Conservation (phyloP, 2,329 filamentous ascomycete genomes). For the Lithohypha guttulata region DNA sequence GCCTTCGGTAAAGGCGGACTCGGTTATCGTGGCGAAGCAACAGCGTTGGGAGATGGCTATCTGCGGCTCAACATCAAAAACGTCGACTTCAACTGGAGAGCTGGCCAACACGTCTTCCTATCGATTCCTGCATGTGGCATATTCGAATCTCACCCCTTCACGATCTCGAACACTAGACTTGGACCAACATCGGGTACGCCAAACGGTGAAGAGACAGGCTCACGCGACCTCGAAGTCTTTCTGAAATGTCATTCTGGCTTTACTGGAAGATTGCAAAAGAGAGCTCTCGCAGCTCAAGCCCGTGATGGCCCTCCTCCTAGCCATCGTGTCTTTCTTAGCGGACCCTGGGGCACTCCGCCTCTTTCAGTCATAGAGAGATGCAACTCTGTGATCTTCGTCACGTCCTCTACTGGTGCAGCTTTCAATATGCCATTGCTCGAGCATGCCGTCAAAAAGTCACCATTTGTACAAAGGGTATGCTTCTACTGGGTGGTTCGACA, state of each 20-base stretch:
- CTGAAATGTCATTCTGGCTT: slow-evolving; percentile 17
- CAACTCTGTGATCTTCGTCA: slow-evolving; percentile 16
- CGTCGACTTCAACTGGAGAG: slow-evolving; percentile 46
- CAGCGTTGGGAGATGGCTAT: slow-evolving; percentile 26
- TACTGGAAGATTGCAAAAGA: slow-evolving; percentile 14
- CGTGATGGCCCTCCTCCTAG: slow-evolving; percentile 2
- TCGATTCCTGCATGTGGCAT: slow-evolving; percentile 45
- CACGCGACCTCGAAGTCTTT: slow-evolving; percentile 13
- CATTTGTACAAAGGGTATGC: slow-evolving; percentile 12
- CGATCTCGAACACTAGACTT: slow-evolving; percentile 51
- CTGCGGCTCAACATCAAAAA: slow-evolving; percentile 44
- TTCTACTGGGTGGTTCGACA: slow-evolving; percentile 17
- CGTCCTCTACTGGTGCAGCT: slow-evolving; percentile 39
- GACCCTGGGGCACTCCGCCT: slow-evolving; percentile 22
- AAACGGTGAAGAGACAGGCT: slow-evolving; percentile 28
- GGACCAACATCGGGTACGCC: slow-evolving; percentile 41
- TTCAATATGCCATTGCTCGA: slow-evolving; percentile 41
- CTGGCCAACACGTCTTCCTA: slow-evolving; percentile 54
- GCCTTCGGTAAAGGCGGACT: slow-evolving; percentile 6
- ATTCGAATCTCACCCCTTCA: slow-evolving; percentile 57
- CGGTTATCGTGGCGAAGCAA: slow-evolving; percentile 20
- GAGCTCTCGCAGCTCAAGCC: slow-evolving; percentile 5
- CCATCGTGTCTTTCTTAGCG: slow-evolving; percentile 13
- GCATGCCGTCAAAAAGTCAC: slow-evolving; percentile 9
- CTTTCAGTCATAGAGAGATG: slow-evolving; percentile 25